phyloP scores from a whole-genome alignment of 1,284 basidiomycete species.

The Leccinum fallax region DNA sequence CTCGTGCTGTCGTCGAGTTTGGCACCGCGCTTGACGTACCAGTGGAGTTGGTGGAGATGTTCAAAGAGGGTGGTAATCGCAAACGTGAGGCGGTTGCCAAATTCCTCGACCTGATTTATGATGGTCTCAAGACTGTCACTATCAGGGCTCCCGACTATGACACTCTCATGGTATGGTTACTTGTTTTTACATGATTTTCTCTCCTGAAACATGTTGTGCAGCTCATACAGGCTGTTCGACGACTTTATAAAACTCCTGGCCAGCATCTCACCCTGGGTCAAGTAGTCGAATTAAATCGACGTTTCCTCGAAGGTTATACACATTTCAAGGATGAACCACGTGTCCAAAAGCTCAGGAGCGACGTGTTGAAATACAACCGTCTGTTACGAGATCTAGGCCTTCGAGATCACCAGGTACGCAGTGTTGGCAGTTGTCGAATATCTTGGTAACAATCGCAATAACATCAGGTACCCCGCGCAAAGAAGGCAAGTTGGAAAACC shows the following conservation, averaged over 20 bases:
- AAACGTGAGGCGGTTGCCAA: conserved; percentile 92
- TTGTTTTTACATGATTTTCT: not conserved
- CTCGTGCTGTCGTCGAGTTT: conserved; percentile 96
- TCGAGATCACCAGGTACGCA: conserved; percentile 90
- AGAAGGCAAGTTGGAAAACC: conserved; percentile 87
- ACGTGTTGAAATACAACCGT: conserved; percentile 95
- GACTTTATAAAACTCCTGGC: conserved; percentile 94
- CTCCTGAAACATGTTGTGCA: conserved; percentile 31
- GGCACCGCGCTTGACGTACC: conserved; percentile 92
- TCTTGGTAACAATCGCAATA: not conserved
- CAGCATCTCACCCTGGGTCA: conserved; percentile 94
- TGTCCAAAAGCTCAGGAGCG: conserved; percentile 78
- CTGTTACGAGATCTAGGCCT: conserved; percentile 91
- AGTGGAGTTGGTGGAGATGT: conserved; percentile 82
- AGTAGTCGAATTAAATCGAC: conserved; percentile 95
- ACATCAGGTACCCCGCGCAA: conserved; percentile 73
- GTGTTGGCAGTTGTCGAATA: not conserved
- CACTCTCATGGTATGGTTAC: conserved; percentile 82
- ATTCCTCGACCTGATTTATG: conserved; percentile 91
- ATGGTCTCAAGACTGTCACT: conserved; percentile 97
- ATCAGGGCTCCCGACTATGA: conserved; percentile 97
- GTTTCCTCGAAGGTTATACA: conserved; percentile 92
- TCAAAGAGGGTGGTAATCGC: conserved; percentile 85
- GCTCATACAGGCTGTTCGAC: conserved; percentile 94
- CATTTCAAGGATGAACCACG: conserved; percentile 95